Evolutionary conservation across 2,329 filamentous ascomycete genomes (phyloP), one percentile per base, ranked within the genome.

Genomic region (Tolypocladium cylindrosporum): DNA sequence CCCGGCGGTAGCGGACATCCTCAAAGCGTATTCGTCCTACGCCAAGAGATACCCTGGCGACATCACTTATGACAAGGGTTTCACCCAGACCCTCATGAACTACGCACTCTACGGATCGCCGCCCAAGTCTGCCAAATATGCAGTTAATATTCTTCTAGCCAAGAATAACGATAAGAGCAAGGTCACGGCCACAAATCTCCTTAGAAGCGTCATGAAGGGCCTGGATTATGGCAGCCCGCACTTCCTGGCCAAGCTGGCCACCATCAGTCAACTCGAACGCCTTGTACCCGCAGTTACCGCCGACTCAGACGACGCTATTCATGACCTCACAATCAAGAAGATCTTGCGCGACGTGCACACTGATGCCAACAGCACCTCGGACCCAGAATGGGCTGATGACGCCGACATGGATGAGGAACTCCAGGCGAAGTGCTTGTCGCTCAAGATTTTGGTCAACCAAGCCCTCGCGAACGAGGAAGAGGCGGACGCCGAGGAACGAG

Each of bases 21-120:
- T 99, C 59, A 97, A 96, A 70, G 93, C 95, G 3, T 97, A 94
- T 69, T 89, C 93, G 11, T 91, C 89, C 2, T 99, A 96, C 70
- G 90, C 92, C 1, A 88, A 87, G 67, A 91, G 88, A 65, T 93
- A 95, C 64, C 87, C 93, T 0, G 80, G 86, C 13, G 92, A 97
- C 60, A 83, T 99, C 56, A 89, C 90, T 1, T 83, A 85, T 59
- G 89, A 96, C 61, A 85, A 87, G 58, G 89, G 89, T 63, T 93
- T 97, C 65, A 79, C 85, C 39, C 86, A 94, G 66, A 87, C 91
- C 1, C 81, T 99, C 70, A 85, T 88, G 60, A 87, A 84, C 65
- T 97, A 94, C 71, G 90, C 92, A 1, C 79, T 93, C 24, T 89
- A 90, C 67, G 93, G 93, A 27, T 82, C 82, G 31, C 93, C 92